Base-by-base conservation (phyloP, 495 filamentous ascomycete species). In the Schizothecium vesticola region DNA sequence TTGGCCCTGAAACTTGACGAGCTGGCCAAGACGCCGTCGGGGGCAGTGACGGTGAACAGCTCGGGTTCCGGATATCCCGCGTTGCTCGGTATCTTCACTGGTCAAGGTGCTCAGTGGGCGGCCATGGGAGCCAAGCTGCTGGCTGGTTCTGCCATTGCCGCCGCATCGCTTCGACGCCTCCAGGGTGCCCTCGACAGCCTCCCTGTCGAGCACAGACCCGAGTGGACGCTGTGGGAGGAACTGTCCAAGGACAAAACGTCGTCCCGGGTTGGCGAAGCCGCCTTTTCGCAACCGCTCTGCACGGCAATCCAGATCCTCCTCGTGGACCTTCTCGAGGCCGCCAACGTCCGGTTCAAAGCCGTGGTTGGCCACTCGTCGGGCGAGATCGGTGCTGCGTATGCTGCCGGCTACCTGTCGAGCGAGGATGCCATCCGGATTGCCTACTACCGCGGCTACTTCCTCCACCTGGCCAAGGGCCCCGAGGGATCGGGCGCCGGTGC, bases 361-460 rank as follows among this genome's bases (percentile, higher is more conserved):
- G 84, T 88, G 0, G 79, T 88, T 1, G 88, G 88, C 25, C 87
- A 90, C 69, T 88, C 86, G 0, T 84, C 80, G 33, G 88, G 88
- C 16, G 88, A 90, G 70, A 89, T 90, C 64, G 83, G 62, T 0
- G 83, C 81, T 0, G 82, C 83, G 0, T 84, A 82, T 56, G 79
- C 79, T 4, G 75, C 79, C 1, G 80, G 82, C 1, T 70, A 71
- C 5, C 57, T 87, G 1, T 69, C 71, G 0, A 69, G 70, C 24
- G 66, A 67, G 3, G 72, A 72, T n/a, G 73, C 73, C n/a, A 73
- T 73, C 26, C 31, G 64, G 0, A 56, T 72, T 2, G 73, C 73
- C 25, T 75, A 72, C 26, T 72, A 69, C 55, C 67, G 72, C 10
- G 70, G 72, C 19, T 57, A 23, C 25, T 78, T 61, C 61, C 68